Evolutionary conservation across 2,329 filamentous ascomycete genomes (phyloP), one percentile per base, ranked within the genome.

Genomic region (Alternaria consortialis): DNA sequence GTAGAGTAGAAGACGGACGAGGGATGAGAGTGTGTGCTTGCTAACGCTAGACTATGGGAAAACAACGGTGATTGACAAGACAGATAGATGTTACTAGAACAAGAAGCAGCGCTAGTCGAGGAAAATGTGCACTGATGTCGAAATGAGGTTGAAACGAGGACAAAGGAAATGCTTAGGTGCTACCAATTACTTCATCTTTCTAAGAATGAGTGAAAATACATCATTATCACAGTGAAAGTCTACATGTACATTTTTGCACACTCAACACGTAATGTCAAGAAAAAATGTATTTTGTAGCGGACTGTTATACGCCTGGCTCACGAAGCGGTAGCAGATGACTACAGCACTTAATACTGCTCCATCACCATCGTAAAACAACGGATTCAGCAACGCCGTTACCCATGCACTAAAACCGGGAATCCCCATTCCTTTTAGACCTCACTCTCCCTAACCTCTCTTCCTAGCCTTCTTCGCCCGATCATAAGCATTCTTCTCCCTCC

Each of bases 401-500:
- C 5, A 50, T 50, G 46, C 32, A 23, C 12, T 20, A 20, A 20
- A 20, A 17, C 1, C 37, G 1, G 5, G 20, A 20, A 20, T 20
- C 20, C 4, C 4, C 9, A 9, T 6, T 20, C 39, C 1, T 6
- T 6, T 11, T 3, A 0, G 39, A 27, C 40, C 39, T 46, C 5
- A 20, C 4, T n/a, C 23, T 9, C 15, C 5, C 34, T 36, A 39
- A 58, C 17, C 48, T 50, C 63, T 62, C 69, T 92, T 93, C 79
- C 93, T 86, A 77, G 85, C 84, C 77, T 87, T 85, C 85, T 89
- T 95, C 84, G 96, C 93, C 72, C 90, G 86, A 81, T 96, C 94
- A 85, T 98, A 98, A 50, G 86, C 87, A 80, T 98, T 98, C 43
- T 88, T 86, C 79, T 95, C 94, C 60, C 86, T 84, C 1, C 94